phyloP scores from a whole-genome alignment of 495 filamentous ascomycete genomes.

The Pyronema omphalodes region DNA sequence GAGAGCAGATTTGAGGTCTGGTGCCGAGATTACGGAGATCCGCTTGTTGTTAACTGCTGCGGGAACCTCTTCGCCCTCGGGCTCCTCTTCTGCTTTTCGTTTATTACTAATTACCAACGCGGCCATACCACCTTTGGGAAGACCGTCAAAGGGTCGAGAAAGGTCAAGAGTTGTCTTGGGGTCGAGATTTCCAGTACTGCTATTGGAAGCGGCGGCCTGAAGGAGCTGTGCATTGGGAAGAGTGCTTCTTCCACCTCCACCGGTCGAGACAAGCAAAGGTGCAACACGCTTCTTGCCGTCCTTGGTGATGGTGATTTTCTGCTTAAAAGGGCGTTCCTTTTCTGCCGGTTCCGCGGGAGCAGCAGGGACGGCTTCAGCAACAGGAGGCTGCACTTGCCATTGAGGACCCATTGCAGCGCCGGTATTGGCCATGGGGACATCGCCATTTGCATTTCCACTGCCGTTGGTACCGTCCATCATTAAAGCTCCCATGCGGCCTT shows the following conservation, averaged over 20 bases:
- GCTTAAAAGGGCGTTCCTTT: conserved; percentile 38
- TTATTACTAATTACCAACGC: conserved; percentile 83
- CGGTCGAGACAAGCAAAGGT: conserved; percentile 70
- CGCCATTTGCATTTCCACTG: conserved; percentile 5
- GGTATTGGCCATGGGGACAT: conserved; percentile 18
- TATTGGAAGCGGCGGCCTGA: conserved; percentile 35
- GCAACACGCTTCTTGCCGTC: conserved; percentile 94
- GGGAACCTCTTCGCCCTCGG: conserved; percentile 47
- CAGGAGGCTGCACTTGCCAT: conserved; percentile 27
- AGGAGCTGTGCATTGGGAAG: conserved; percentile 24
- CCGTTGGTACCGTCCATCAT: conserved; percentile 57
- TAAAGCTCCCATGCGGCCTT: conserved; percentile 88
- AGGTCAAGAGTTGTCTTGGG: conserved; percentile 78
- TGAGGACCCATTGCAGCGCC: conserved; percentile 24
- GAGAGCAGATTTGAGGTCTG: conserved; percentile 36
- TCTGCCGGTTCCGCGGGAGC: conserved; percentile 25
- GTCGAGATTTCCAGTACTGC: conserved; percentile 42
- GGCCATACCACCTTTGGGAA: conserved; percentile 76
- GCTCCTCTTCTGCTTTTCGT: conserved; percentile 54
- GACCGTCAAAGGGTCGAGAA: conserved; percentile 82
- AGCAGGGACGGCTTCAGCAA: neutral
- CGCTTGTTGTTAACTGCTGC: conserved; percentile 45
- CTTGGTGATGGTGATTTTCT: conserved; percentile 83
- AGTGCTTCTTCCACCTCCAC: conserved; percentile 22
- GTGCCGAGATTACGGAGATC: conserved; percentile 35